Evolutionary conservation across 208 protist species (phyloP).

Genomic region (Porcisia deanei): DNA sequence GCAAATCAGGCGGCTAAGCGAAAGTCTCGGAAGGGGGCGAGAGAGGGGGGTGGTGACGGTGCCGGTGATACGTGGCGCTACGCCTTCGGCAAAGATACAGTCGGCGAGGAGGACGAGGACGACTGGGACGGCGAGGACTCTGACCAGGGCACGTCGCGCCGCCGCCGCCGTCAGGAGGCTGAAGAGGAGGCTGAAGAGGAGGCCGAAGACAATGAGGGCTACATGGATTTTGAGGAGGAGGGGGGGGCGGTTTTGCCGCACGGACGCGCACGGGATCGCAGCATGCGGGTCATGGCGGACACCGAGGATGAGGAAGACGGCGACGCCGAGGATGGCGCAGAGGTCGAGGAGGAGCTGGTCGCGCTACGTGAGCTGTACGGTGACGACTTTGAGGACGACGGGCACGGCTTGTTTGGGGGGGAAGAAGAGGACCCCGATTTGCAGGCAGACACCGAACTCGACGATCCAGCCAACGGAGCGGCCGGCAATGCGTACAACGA

Average conservation of each 20-base stretch:
- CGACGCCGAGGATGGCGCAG: slow-evolving; percentile 32
- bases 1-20: slow-evolving; percentile 26
- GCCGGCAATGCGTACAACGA: slow-evolving; percentile 15
- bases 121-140: slow-evolving; percentile 43
- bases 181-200: slow-evolving; percentile 27
- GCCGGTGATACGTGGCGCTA: slow-evolving; percentile 75
- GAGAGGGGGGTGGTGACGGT: slow-evolving; percentile 14
- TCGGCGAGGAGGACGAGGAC: slow-evolving; percentile 44
- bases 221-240: slow-evolving; percentile 29
- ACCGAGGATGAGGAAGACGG: slow-evolving; percentile 44
- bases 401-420: slow-evolving; percentile 33
- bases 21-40: slow-evolving; percentile 25
- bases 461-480: slow-evolving; percentile 47
- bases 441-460: slow-evolving; percentile 59
- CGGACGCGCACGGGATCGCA: slow-evolving; percentile 35
- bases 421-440: slow-evolving; percentile 63
- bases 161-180: slow-evolving; percentile 34
- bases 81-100: slow-evolving; percentile 73
- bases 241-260: slow-evolving; percentile 13
- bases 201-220: slow-evolving; percentile 12
- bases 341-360: slow-evolving; percentile 69
- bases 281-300: slow-evolving; percentile 41
- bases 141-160: slow-evolving; percentile 29
- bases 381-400: slow-evolving; percentile 84
- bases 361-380: slow-evolving; percentile 89